These are phyloP conservation scores for Pseudogymnoascus sp. DNA, from an alignment of 2,329 filamentous ascomycete genomes.

Conservation along the genomic window DNA sequence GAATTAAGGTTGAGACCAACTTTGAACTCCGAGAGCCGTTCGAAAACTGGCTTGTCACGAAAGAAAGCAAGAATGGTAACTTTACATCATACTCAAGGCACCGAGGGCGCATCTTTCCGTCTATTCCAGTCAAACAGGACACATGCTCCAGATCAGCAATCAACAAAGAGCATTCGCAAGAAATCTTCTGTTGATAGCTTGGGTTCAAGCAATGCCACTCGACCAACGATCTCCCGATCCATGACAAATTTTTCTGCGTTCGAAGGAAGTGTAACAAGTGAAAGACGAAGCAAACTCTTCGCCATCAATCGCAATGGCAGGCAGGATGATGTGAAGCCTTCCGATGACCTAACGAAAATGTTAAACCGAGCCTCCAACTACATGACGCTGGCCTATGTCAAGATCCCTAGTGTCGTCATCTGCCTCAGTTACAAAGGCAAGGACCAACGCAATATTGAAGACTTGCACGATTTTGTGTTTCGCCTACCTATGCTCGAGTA, in stretches of 20 bases:
- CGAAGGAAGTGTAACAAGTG: constrained; percentile 22
- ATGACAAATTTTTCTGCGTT: constrained; percentile 19
- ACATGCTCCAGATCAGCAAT: constrained; percentile 17
- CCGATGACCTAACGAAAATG: constrained; percentile 94
- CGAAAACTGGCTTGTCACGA: constrained; percentile 14
- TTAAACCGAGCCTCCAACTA: constrained; percentile 90
- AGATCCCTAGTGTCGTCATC: constrained; percentile 87
- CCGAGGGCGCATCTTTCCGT: constrained; percentile 32
- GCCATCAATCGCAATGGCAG: constrained; percentile 40
- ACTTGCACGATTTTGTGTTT: constrained; percentile 97
- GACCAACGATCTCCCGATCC: constrained; percentile 21
- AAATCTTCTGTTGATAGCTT: constrained; percentile 28
- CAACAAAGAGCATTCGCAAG: constrained; percentile 21
- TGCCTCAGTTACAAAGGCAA: constrained; percentile 96
- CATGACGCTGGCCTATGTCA: constrained; percentile 94
- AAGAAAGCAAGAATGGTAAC: constrained; percentile 18
- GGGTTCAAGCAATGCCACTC: constrained; percentile 19
- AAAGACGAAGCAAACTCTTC: constrained; percentile 42
- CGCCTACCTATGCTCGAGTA: constrained; percentile 90
- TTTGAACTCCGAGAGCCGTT: constrained; percentile 46
- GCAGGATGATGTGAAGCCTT: constrained; percentile 52
- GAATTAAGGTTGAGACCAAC: constrained; percentile 80
- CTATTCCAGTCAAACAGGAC: constrained; percentile 34
- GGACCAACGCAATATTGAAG: constrained; percentile 89
- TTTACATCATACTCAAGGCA: constrained; percentile 20